Percentiles rank a stretch among this genome's conserved stretches.
Evolutionary conservation across 2,329 filamentous ascomycete genomes (phyloP).

Genomic region (Pestalotiopsis sp.): DNA sequence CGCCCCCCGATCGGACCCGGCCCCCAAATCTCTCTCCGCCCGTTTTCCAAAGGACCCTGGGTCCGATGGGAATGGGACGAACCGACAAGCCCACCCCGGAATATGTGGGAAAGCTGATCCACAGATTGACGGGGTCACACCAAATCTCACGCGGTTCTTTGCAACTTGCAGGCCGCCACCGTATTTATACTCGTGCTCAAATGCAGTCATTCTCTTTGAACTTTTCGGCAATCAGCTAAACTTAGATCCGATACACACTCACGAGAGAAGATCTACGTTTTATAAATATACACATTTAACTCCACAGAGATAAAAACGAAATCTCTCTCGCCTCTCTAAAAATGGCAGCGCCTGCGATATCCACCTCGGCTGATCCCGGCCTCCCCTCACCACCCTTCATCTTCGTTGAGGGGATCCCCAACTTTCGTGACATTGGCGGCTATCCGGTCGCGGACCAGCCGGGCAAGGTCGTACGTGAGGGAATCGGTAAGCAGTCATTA

Average conservation of each 20-base stretch:
- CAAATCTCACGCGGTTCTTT: background rate
- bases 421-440: conserved; percentile 71
- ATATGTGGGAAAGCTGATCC: too few relatives aligned
- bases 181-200: background rate
- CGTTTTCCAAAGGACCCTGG: too few relatives aligned
- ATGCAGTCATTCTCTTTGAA: background rate
- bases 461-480: conserved; percentile 47
- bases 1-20: too few relatives aligned
- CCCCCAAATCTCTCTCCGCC: too few relatives aligned
- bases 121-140: background rate
- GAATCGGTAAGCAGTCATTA: conserved; percentile 32
- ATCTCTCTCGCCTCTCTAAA: background rate
- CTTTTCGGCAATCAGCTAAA: background rate
- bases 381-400: conserved; percentile 49
- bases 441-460: conserved; percentile 45
- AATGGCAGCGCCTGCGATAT: background rate
- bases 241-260: background rate
- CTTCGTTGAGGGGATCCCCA: conserved; percentile 59
- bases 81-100: too few relatives aligned
- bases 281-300: background rate
- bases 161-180: background rate
- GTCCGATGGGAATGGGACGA: too few relatives aligned
- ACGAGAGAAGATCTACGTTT: background rate
- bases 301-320: background rate
- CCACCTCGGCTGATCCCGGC: background rate